Base-by-base conservation (phyloP, 768 basidiomycete species). In the Cyclocybe aegerita region DNA sequence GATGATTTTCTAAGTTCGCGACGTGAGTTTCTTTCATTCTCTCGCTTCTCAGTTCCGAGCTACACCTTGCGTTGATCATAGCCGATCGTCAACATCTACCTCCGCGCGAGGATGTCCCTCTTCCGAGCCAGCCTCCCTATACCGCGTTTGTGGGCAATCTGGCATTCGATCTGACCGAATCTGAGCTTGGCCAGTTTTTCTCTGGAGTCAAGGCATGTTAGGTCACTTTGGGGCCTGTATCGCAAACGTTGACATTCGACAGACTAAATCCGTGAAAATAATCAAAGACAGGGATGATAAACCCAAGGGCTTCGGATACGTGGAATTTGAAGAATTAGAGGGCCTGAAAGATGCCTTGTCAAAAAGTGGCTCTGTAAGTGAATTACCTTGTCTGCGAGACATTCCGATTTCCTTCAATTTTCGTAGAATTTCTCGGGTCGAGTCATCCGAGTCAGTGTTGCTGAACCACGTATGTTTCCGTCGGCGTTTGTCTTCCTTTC, bases 101-200 rank as follows among this genome's bases (percentile, higher is more conserved):
- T 55, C 79, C 81, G 40, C 82, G 93, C 49, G 94, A 96, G 64
- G 95, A 98, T 65, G 75, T 98, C 14, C 94, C 96, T n/a, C 70
- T 98, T n/a, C 97, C 97, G 10, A 90, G 90, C 39, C 82, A 83
- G 48, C 92, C 97, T 9, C 97, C 97, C 4, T 99, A 84, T 73
- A 98, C 94, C 23, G 94, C 91, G n/a, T 98, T 93, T 62, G 79
- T 98, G 59, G 97, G 96, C 46, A 99, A 98, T 71, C 75, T 99
- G 33, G 80, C 93, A 4, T 99, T 98, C 55, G 97, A 98, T 71
- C 81, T 93, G 51, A 84, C 84, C 17, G 94, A 98, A 66, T 60
- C 63, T 4, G 94, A 97, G 61, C 70, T 99, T 39, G 87, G 83
- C 52, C 76, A 74, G 8, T 96, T 93, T 70, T 98, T 99, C 63